Conservation (phyloP, 371 early-diverging fungal genomes). For the Mortierella sp. region DNA sequence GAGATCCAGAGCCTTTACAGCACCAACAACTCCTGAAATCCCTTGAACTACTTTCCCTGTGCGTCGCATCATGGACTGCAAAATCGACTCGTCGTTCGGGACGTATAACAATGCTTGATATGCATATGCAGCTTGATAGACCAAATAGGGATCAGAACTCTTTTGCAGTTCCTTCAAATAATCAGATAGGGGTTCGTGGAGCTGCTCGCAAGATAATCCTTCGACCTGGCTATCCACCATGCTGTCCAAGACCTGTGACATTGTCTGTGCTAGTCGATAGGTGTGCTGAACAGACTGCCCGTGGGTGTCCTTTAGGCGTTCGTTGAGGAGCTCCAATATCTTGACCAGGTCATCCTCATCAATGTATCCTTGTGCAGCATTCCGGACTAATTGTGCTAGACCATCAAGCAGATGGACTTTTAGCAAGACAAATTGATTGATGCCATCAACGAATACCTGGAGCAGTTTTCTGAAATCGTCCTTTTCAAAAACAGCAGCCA, state of each 20-base stretch:
- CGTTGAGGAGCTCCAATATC: no score
- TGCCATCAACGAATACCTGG: neutral
- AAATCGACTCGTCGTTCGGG: constrained; percentile 6
- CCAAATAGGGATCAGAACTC: constrained; percentile 1
- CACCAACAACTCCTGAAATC: neutral
- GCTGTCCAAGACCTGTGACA: neutral
- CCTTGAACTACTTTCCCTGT: no score
- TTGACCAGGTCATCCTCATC: neutral
- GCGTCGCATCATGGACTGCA: constrained; percentile 1
- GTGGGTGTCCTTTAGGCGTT: neutral
- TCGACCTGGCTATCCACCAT: neutral
- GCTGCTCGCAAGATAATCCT: neutral
- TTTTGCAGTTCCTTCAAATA: neutral
- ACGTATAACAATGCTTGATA: constrained; percentile 11
- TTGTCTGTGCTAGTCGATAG: neutral
- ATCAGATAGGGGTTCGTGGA: neutral
- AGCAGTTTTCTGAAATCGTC: neutral
- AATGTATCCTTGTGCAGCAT: neutral
- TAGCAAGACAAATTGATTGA: neutral
- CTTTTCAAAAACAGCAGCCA: neutral
- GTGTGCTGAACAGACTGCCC: neutral
- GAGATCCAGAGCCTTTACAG: neutral
- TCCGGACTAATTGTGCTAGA: neutral
- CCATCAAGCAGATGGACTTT: neutral
- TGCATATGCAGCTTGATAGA: constrained; percentile 10